Conservation (phyloP, 805 yeast species). For the Torulaspora franciscae region DNA sequence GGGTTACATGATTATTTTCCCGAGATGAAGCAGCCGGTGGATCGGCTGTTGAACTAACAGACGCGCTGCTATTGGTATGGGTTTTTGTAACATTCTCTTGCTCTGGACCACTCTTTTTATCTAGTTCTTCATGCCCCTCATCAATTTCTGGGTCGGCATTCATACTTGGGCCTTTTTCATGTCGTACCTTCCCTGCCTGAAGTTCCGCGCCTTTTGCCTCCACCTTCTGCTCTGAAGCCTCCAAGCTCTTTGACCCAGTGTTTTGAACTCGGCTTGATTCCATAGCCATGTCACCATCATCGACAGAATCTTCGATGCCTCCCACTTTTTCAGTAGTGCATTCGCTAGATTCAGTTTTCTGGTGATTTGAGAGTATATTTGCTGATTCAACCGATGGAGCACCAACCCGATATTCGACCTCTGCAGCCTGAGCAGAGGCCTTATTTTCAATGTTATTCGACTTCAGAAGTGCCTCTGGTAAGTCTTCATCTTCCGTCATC, state of each 20-base stretch:
- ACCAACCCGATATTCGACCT: too few species aligned
- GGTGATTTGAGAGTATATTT: too few species aligned
- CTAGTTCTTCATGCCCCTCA: background rate
- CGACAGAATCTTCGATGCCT: too few species aligned
- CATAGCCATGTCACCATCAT: too few species aligned
- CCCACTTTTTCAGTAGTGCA: too few species aligned
- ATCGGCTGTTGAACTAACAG: background rate
- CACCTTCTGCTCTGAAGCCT: background rate
- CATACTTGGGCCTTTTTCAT: background rate
- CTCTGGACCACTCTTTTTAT: background rate
- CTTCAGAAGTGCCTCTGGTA: too few species aligned
- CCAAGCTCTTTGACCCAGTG: background rate
- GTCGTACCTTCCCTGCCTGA: background rate
- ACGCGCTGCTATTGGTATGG: background rate
- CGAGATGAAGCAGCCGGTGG: background rate
- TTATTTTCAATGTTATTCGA: too few species aligned
- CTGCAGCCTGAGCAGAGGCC: too few species aligned
- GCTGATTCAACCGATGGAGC: too few species aligned
- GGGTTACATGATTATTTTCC: background rate
- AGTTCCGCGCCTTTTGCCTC: background rate
- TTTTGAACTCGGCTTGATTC: background rate
- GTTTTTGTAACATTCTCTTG: background rate
- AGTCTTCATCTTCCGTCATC: too few species aligned
- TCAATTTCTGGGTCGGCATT: background rate
- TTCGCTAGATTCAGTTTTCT: too few species aligned